A percentile compares a stretch with the other conserved stretches of the same genome.
Conservation (phyloP, 2,329 filamentous ascomycete genomes). For the Microascus cirrosus region DNA sequence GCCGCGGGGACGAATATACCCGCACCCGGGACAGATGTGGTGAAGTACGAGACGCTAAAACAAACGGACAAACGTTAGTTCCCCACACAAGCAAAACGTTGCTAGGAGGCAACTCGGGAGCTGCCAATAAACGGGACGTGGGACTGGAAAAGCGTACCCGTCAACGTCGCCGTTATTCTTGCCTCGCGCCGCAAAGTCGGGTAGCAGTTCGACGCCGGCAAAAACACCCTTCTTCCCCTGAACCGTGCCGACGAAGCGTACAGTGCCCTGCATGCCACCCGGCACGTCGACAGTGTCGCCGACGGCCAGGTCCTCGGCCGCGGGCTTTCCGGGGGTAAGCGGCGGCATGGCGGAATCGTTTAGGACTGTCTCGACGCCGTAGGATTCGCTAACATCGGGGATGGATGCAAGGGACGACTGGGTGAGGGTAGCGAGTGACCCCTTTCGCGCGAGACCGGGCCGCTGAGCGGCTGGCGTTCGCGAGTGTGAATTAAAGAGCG, state of each 20-base stretch:
- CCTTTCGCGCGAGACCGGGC: slow-evolving; percentile 52
- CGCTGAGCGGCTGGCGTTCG: slow-evolving; percentile 20
- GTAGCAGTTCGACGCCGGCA: slow-evolving; percentile 79
- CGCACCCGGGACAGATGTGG: slow-evolving; percentile 63
- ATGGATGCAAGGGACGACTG: slow-evolving; percentile 50
- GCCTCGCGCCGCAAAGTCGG: slow-evolving; percentile 69
- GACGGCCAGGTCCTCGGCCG: slow-evolving; percentile 47
- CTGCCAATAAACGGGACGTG: neutral
- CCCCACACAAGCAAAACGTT: neutral
- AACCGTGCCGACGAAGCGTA: slow-evolving; percentile 82
- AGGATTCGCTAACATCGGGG: slow-evolving; percentile 54
- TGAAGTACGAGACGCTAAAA: slow-evolving; percentile 53
- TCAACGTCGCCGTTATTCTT: slow-evolving; percentile 97
- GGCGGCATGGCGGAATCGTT: slow-evolving; percentile 25
- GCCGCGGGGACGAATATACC: slow-evolving; percentile 88
- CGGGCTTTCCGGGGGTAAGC: slow-evolving; percentile 39
- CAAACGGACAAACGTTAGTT: neutral
- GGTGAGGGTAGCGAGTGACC: slow-evolving; percentile 60
- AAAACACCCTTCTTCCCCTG: slow-evolving; percentile 85
- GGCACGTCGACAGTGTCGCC: slow-evolving; percentile 87
- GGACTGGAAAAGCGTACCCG: slow-evolving; percentile 49
- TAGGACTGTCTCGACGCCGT: slow-evolving; percentile 45
- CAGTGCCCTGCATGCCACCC: slow-evolving; percentile 79
- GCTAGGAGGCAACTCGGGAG: neutral
- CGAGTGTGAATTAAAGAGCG: slow-evolving; percentile 37